A percentile compares a stretch with the other conserved stretches of the same genome.
These are phyloP conservation scores for Boletus sensibilis DNA, from an alignment of 768 basidiomycete genomes.

Conservation along the genomic window DNA sequence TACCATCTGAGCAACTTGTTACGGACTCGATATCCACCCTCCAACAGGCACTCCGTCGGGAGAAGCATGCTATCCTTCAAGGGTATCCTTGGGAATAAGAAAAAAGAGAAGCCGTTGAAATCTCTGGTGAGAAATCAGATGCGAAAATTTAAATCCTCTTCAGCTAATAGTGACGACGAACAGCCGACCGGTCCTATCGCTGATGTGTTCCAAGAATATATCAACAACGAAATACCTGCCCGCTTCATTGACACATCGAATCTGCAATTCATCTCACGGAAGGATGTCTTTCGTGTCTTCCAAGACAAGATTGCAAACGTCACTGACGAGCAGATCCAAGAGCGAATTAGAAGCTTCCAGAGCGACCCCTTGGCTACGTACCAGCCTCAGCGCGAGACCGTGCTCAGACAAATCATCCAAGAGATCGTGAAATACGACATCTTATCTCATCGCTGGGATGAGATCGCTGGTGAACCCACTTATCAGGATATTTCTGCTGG, in stretches of 20 bases:
- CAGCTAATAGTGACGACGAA: neutral
- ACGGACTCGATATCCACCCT: no score
- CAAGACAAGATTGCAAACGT: conserved; percentile 1
- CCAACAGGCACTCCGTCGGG: neutral
- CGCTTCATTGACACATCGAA: conserved; percentile 7
- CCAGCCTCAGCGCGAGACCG: neutral
- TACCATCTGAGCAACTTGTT: no score
- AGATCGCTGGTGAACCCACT: conserved; percentile 6
- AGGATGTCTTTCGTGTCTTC: conserved; percentile 6
- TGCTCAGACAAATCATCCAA: conserved; percentile 12
- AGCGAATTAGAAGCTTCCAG: neutral
- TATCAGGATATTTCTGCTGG: conserved; percentile 2
- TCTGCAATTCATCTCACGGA: conserved; percentile 5
- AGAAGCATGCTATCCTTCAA: neutral
- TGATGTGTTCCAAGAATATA: conserved; percentile 9
- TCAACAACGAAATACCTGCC: conserved; percentile 12
- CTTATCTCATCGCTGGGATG: conserved; percentile 16
- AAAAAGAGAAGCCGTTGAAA: neutral
- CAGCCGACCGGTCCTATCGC: neutral
- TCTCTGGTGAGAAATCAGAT: neutral
- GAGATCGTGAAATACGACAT: conserved; percentile 12
- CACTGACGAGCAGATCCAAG: conserved; percentile 2
- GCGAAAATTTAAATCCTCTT: neutral
- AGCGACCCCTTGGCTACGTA: neutral
- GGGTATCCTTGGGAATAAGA: neutral